These are phyloP conservation scores for Cystobasidium tubakii DNA, from an alignment of 768 basidiomycete genomes.

Conservation along the genomic window DNA sequence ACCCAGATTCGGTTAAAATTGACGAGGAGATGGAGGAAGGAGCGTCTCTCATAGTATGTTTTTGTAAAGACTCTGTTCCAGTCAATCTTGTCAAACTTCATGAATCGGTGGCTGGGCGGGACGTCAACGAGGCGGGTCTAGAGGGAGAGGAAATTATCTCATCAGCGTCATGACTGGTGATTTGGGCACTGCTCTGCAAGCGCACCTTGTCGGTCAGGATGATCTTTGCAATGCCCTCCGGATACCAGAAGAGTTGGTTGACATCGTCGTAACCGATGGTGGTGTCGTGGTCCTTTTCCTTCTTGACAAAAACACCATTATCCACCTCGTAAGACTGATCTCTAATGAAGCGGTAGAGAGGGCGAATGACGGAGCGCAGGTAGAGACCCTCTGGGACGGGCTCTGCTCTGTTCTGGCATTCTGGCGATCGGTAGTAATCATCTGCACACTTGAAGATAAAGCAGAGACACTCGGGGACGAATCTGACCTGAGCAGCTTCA, in stretches of 20 bases:
- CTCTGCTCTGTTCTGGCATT: slow-evolving; percentile 86
- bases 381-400: slow-evolving; percentile 95
- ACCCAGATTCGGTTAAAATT: slow-evolving; percentile 99
- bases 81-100: slow-evolving; percentile 93
- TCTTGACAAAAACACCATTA: slow-evolving; percentile 87
- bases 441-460: slow-evolving; percentile 99
- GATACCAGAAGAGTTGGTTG: slow-evolving; percentile 99
- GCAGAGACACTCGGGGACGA: slow-evolving; percentile 90
- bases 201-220: slow-evolving; percentile 76
- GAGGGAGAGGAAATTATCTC: slow-evolving; percentile 20
- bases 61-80: slow-evolving; percentile 98
- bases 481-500: slow-evolving; percentile 94
- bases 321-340: slow-evolving; percentile 96
- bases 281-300: slow-evolving; percentile 84
- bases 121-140: slow-evolving; percentile 87
- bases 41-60: slow-evolving; percentile 95
- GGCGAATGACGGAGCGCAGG: slow-evolving; percentile 80
- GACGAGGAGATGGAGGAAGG: slow-evolving; percentile 91
- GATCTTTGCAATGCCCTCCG: slow-evolving; percentile 92
- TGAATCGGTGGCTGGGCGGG: slow-evolving; percentile 83
- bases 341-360: slow-evolving; percentile 89
- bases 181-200: too few relatives aligned
- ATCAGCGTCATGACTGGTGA: too few relatives aligned
- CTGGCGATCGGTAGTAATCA: slow-evolving; percentile 98
- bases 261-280: slow-evolving; percentile 99